Conservation (phyloP, 441 rosid genomes). For the Eutrema salsugineum region DNA sequence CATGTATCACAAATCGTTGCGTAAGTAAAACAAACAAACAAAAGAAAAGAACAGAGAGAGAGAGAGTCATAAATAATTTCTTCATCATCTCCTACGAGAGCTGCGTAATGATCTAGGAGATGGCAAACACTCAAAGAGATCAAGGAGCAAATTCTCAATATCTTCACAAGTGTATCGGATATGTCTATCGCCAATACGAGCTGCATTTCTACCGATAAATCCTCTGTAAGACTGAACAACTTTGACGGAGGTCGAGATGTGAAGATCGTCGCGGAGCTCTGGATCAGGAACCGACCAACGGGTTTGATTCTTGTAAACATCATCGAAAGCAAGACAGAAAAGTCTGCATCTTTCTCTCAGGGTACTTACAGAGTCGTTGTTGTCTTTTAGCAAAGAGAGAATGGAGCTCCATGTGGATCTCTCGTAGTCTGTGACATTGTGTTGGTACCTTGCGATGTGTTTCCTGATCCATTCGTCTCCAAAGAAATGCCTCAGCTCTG, state of each 20-base stretch:
- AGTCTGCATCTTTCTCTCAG: slow-evolving; percentile 53
- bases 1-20: slow-evolving; percentile 19
- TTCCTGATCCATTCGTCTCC: slow-evolving; percentile 89
- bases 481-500: slow-evolving; percentile 55
- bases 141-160: slow-evolving; percentile 50
- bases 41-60: slow-evolving; percentile 3
- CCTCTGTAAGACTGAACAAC: slow-evolving; percentile 68
- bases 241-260: slow-evolving; percentile 58
- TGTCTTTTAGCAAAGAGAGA: slow-evolving; percentile 46
- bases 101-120: slow-evolving; percentile 42
- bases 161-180: slow-evolving; percentile 58
- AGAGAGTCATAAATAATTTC: background rate
- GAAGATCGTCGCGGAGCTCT: slow-evolving; percentile 73
- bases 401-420: slow-evolving; percentile 67
- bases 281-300: slow-evolving; percentile 63
- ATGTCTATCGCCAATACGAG: slow-evolving; percentile 47
- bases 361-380: slow-evolving; percentile 37
- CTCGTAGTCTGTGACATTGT: slow-evolving; percentile 56
- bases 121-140: slow-evolving; percentile 60
- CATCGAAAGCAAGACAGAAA: slow-evolving; percentile 64
- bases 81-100: slow-evolving; percentile 46
- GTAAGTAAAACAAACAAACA: background rate
- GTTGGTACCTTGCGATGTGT: slow-evolving; percentile 59
- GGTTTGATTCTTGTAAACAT: slow-evolving; percentile 65
- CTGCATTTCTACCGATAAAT: slow-evolving; percentile 46